Base-by-base conservation (phyloP, 768 basidiomycete genomes). In the Leccinum olivaceopallidum region DNA sequence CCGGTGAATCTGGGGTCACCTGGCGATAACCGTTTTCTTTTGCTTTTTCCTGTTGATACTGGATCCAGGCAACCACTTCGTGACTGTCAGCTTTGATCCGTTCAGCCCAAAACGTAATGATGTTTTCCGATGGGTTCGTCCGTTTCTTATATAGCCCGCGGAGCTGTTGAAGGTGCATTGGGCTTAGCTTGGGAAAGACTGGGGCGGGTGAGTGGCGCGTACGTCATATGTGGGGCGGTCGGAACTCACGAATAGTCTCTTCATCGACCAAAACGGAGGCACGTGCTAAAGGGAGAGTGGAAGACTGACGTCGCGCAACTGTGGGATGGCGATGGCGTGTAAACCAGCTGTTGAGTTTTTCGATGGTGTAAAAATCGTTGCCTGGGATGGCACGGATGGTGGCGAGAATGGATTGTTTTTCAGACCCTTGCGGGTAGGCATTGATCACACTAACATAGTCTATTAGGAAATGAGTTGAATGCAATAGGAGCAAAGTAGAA, bases 121-220 rank as follows among this genome's bases (percentile, higher is more conserved):
- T 64, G 24, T 52, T 60, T 1, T 70, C 69, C 0, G 63, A 8
- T 1, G 73, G 73, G 0, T 63, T 56, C 0, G 52, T 2, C 9
- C 58, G 53, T 42, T 65, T 67, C 16, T 34, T 65, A 30, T 71
- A 58, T 1, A 73, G 30, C 0, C 53, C 53, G 0, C 69, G 64
- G 32, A 73, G 67, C 3, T 67, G 69, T 6, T 59, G 56, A 37
- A 73, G 62, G 16, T 74, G 69, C 1, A 10, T 60, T 0, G 67
- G 63, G 0, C 63, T 65, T n/a, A 73, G 63, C 37, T 64, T 66
- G 6, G 72, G 64, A 53, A 75, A 73, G 30, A 73, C 73, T 73
- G 54, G 9, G 0, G 2, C 16, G 0, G 2, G 37, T 65, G 60
- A 67, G 67, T 55, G 48, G 7, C 4, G 8, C 10, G 53, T 32